phyloP scores from a whole-genome alignment of 2,329 filamentous ascomycete genomes.

The Colletotrichum musae region DNA sequence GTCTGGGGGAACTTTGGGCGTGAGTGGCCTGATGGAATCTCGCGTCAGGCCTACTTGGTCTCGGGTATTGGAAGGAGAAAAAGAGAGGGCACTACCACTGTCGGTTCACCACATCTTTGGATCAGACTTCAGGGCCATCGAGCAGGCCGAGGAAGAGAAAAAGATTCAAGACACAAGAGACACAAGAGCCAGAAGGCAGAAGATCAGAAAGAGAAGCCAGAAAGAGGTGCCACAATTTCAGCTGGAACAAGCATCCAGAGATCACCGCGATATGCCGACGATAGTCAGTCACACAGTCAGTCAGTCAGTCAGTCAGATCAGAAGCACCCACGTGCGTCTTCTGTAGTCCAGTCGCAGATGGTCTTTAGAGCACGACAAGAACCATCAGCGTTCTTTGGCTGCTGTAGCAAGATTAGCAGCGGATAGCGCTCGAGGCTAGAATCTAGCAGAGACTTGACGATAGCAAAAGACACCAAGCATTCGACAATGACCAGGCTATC shows the following conservation, averaged over 20 bases:
- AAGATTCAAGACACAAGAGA: slow-evolving; percentile 4
- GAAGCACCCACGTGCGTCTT: slow-evolving; percentile 48
- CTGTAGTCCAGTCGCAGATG: slow-evolving; percentile 64
- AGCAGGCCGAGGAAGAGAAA: slow-evolving; percentile 34
- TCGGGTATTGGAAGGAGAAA: slow-evolving; percentile 32
- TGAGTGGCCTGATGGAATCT: slow-evolving; percentile 31
- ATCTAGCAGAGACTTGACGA: slow-evolving; percentile 79
- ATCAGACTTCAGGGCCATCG: slow-evolving; percentile 36
- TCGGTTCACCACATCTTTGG: slow-evolving; percentile 19
- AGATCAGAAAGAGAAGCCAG: slow-evolving; percentile 40
- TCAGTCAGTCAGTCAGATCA: slow-evolving; percentile 38
- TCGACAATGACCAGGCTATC: slow-evolving; percentile 61
- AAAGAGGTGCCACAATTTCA: slow-evolving; percentile 37
- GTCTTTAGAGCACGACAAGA: slow-evolving; percentile 59
- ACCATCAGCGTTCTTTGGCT: slow-evolving; percentile 56
- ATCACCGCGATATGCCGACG: slow-evolving; percentile 41
- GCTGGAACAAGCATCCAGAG: slow-evolving; percentile 41
- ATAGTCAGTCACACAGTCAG: slow-evolving; percentile 39
- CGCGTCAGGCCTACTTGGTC: slow-evolving; percentile 28
- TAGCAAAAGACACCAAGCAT: slow-evolving; percentile 75
- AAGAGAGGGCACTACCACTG: slow-evolving; percentile 31
- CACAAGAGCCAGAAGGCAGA: slow-evolving; percentile 20
- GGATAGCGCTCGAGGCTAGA: slow-evolving; percentile 74
- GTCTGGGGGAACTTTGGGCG: slow-evolving; percentile 22
- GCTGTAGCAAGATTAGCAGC: slow-evolving; percentile 71